Conservation (phyloP, 768 basidiomycete genomes). For the Leccinum uliginosum region DNA sequence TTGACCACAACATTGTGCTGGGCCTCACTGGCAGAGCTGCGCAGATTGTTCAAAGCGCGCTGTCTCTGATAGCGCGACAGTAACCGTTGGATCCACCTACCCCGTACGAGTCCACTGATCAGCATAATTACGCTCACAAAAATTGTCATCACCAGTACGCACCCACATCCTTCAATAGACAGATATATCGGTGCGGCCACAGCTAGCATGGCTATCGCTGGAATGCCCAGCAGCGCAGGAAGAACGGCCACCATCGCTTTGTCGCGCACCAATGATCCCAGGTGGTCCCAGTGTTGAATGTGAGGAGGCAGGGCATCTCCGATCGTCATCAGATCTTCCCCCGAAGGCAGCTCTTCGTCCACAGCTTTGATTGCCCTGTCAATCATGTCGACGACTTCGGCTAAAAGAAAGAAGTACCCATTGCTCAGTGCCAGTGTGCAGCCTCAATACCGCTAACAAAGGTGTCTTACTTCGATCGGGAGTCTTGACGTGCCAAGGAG, state of each 20-base stretch:
- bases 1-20: not conserved
- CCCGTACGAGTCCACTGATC: not conserved
- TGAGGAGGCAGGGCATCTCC: not conserved
- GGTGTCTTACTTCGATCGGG: not conserved
- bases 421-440: not conserved
- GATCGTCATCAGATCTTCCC: not conserved
- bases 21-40: not conserved
- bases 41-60: not conserved
- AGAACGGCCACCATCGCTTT: not conserved
- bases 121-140: not conserved
- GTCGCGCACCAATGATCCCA: not conserved
- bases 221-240: slow-evolving; percentile 1
- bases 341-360: not conserved
- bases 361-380: not conserved
- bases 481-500: not conserved
- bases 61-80: not conserved
- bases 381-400: not conserved
- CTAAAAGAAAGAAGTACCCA: not conserved
- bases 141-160: not conserved
- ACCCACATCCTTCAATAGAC: not conserved
- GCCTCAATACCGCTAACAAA: not conserved
- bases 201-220: not conserved
- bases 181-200: not conserved
- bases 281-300: not conserved
- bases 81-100: not conserved